Evolutionary conservation across 1,284 basidiomycete species (phyloP).

Genomic region (Flammula alnicola): DNA sequence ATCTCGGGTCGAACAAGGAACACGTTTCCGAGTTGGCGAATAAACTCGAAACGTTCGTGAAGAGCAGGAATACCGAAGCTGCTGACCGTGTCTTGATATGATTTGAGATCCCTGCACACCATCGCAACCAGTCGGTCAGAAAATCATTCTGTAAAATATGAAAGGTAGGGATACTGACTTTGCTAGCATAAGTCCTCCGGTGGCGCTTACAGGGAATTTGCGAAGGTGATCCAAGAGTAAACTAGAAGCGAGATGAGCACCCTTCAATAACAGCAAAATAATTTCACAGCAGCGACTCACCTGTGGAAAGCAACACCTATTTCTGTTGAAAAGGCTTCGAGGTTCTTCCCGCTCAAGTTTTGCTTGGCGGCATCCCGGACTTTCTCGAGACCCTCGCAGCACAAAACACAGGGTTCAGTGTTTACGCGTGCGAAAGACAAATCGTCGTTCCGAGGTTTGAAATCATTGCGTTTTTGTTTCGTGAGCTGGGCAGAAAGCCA

Average conservation of each 20-base stretch:
- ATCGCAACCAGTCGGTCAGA: slow-evolving; percentile 3
- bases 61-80: slow-evolving; percentile 84
- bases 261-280: neutral
- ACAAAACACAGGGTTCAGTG: slow-evolving; percentile 92
- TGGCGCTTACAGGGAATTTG: slow-evolving; percentile 96
- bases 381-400: slow-evolving; percentile 85
- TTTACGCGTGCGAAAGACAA: slow-evolving; percentile 93
- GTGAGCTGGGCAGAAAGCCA: slow-evolving; percentile 78
- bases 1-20: slow-evolving; percentile 96
- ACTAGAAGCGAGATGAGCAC: slow-evolving; percentile 43
- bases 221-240: slow-evolving; percentile 93
- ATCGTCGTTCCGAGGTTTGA: slow-evolving; percentile 96
- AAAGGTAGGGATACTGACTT: slow-evolving; percentile 63
- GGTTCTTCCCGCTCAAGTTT: slow-evolving; percentile 89
- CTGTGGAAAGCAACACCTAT: slow-evolving; percentile 94
- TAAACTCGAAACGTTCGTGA: slow-evolving; percentile 97
- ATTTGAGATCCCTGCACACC: slow-evolving; percentile 83
- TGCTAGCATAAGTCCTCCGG: slow-evolving; percentile 96
- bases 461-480: slow-evolving; percentile 97
- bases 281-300: slow-evolving; percentile 42
- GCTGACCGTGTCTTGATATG: slow-evolving; percentile 91
- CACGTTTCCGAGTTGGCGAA: slow-evolving; percentile 95
- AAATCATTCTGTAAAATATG: no score
- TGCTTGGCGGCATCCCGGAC: slow-evolving; percentile 77
- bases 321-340: slow-evolving; percentile 91